Evolutionary conservation across 371 early-diverging fungal genomes (phyloP), one percentile per base, ranked within the genome.

Genomic region (Umbelopsis sp.): DNA sequence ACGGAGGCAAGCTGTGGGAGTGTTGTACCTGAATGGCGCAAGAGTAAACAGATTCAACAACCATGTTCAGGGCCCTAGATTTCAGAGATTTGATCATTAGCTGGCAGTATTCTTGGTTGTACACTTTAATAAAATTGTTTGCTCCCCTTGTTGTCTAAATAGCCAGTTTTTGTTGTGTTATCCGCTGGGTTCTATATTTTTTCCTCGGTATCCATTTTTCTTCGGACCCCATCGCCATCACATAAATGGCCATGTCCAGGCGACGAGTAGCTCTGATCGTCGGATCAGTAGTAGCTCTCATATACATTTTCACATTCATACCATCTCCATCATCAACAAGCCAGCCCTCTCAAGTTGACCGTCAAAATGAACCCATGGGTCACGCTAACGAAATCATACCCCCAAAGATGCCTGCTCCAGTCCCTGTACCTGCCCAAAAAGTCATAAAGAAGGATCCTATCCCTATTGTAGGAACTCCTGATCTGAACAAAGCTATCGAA

Each of bases 11-110:
- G 41, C 41, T 41, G 41, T 41, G 41, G 9, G 29, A 6, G 8
- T 18, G 12, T 18, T 18, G 57, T 29, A 29, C 18, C 35, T 29
- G 3, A 2, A 4, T 57, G 18, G 6, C 32, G 12, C 57, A 4
- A 57, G 22, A 12, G 8, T 18, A 35, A 35, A 22, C 22, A 22
- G 22, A 22, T 22, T 22, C 22, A 57, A n/a, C 57, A 57, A 57
- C 35, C 57, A 57, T 57, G 57, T 57, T 57, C 57, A 57, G 57
- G 57, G 57, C 57, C 57, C 57, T 35, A 57, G 57, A 57, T 57
- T 35, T 11, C 29, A 29, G 57, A 57, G 57, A 10, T 57, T 57
- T 57, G 57, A 35, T 57, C 57, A 37, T 37, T 57, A 57, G 57
- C 35, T 57, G 57, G 57, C 57, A 57, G 57, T 57, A 57, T 57